Conservation (phyloP, 2,329 filamentous ascomycete genomes). For the Colletotrichum cereale region DNA sequence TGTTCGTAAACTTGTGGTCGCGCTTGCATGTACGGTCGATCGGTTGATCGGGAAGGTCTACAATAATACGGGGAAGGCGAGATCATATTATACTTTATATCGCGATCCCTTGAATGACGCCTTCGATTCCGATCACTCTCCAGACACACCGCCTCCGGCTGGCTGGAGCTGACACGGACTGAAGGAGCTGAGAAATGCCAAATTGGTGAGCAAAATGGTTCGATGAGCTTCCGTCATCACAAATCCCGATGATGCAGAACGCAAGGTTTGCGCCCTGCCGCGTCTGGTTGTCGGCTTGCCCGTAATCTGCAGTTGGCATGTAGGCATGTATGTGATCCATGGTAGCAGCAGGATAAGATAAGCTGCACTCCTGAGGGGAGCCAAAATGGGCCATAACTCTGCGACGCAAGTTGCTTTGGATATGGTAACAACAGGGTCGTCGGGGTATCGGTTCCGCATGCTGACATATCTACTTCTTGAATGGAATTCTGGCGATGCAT, state of each 20-base stretch:
- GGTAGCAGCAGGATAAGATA: not conserved
- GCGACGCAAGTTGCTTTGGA: not conserved
- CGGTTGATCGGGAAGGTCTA: slow-evolving; percentile 28
- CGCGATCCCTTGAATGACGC: slow-evolving; percentile 26
- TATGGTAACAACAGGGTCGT: not conserved
- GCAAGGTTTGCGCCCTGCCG: slow-evolving; percentile 17
- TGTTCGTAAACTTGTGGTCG: not conserved
- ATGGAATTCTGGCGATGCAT: slow-evolving; percentile 14
- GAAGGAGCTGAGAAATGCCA: slow-evolving; percentile 25
- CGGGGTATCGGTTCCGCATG: slow-evolving; percentile 37
- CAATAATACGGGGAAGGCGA: not conserved
- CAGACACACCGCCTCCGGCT: slow-evolving; percentile 13
- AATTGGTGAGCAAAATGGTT: slow-evolving; percentile 28
- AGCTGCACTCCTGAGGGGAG: not conserved
- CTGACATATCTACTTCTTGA: slow-evolving; percentile 34
- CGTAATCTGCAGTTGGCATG: not conserved
- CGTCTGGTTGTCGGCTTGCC: not conserved
- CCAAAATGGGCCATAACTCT: not conserved
- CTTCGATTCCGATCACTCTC: slow-evolving; percentile 18
- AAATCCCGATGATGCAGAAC: slow-evolving; percentile 36
- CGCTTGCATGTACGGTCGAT: slow-evolving; percentile 20
- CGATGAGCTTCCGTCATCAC: slow-evolving; percentile 39
- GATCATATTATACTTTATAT: slow-evolving; percentile 32
- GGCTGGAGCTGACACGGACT: not conserved
- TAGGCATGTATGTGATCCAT: not conserved